Evolutionary conservation across 2,329 filamentous ascomycete species (phyloP), one percentile per base, ranked within the genome.

Genomic region (Zymoseptoria passerinii): DNA sequence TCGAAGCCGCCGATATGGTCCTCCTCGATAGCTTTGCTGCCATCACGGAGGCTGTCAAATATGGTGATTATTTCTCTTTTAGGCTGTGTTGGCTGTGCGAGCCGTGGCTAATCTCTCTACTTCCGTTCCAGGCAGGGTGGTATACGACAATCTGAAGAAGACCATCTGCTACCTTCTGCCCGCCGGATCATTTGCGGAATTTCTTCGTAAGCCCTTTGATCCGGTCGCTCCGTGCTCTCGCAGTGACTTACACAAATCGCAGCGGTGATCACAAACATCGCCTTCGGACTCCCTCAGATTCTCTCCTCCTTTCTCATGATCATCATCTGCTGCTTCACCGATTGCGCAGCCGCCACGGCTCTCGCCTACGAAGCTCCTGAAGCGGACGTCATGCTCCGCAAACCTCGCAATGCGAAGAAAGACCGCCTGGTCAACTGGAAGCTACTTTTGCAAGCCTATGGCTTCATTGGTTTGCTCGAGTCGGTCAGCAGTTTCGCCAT

Each of bases 111-210:
- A 23, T 23, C 23, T 23, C 23, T 23, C 23, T 23, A 23, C 23
- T 23, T 23, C 23, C 23, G 23, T 23, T 23, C 23, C 4, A 23
- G 23, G 88, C 0, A 81, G 88, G 13, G 82, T 89, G 5, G 86
- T 90, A n/a, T 91, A 88, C 72, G 86, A 90, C 71, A 91, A 91
- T 66, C 74, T 91, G 54, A 88, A 89, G 71, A 91, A 92, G 78
- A 86, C 83, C 0, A 83, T 89, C 61, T 82, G 83, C 23, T 52
- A 27, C 5, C 77, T 90, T 2, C 77, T 90, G 0, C 87, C 87
- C 0, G 88, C 88, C 0, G 87, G 88, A 1, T 83, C 78, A n/a
- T 90, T 89, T 70, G 83, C 82, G 55, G 88, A 44, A n/a, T 44
- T 44, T 2, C 35, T 44, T 10, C 35, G 23, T 23, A 23, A 4